Conservation (phyloP, 306 rosid genomes). For the Cucumis cinereus region DNA sequence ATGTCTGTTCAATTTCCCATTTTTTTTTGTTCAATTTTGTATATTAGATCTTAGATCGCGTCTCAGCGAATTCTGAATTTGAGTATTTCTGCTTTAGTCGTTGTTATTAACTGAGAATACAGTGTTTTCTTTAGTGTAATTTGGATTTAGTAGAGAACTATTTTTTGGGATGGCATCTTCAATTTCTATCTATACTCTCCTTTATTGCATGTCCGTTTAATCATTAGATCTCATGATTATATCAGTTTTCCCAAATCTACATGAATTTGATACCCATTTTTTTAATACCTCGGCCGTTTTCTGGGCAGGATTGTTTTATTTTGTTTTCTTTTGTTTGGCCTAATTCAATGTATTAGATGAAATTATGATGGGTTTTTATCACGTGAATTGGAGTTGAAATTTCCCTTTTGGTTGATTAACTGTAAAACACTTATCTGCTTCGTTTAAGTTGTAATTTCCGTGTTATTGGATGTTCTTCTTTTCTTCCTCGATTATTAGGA, state of each 20-base stretch:
- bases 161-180: not conserved
- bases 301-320: not conserved
- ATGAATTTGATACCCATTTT: not conserved
- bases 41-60: not conserved
- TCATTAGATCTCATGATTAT: not conserved
- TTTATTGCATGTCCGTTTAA: not conserved
- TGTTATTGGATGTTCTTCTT: not conserved
- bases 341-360: not conserved
- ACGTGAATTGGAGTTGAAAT: not conserved
- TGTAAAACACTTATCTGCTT: not conserved
- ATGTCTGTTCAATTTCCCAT: slow-evolving; percentile 2
- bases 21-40: not conserved
- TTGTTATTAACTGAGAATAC: not conserved
- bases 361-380: not conserved
- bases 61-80: not conserved
- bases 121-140: not conserved
- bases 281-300: not conserved
- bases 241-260: not conserved
- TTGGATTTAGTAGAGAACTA: not conserved
- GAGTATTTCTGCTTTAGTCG: not conserved
- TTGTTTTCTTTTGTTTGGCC: not conserved
- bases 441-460: not conserved
- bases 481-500: not conserved
- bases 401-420: not conserved
- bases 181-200: not conserved